Base-by-base conservation (phyloP, 2,329 filamentous ascomycete genomes). In the Malbranchea cinnamomea region DNA sequence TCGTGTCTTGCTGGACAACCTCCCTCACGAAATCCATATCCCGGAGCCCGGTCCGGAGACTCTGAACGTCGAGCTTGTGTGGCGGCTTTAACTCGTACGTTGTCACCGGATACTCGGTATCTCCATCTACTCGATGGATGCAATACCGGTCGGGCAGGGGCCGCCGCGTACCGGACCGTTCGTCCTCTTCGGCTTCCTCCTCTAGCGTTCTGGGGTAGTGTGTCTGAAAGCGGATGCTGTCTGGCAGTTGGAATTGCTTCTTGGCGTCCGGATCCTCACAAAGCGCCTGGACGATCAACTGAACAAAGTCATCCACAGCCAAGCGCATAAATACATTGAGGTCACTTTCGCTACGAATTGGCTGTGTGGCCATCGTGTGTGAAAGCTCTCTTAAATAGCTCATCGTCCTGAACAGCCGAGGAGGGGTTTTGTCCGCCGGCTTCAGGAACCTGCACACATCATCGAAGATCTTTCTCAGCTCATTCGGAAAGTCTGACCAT, bases 281-380 rank as follows among this genome's bases (percentile, higher is more conserved):
- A 13, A 52, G 37, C 23, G 41, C 37, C 9, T 42, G 33, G 32
- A 50, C 41, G 10, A 52, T 47, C 26, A 46, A 31, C 11, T 36
- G 41, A 31, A 40, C 43, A 32, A 45, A 37, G 23, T 44, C 34
- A 30, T 50, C 45, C 26, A 52, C 41, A 10, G 41, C 42, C 18
- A 46, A 21, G 33, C 45, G 40, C 28, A 49, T 37, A 36, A 47
- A 49, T 33, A 14, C 30, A 33, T 47, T 41, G 5, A 50, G 40
- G 28, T 49, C 49, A 28, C 41, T 37, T 27, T 52, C 45, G 31
- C 47, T 48, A 23, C 41, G 40, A 6, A 50, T 31, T 26, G 39
- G 35, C 17, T 31, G 16, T n/a, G n/a, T n/a, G n/a, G n/a, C n/a
- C n/a, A n/a, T n/a, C n/a, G 34, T 31, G 20, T 34, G 23, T 32